Percentiles rank a stretch among this genome's conserved stretches.
Conservation (phyloP, 2,329 filamentous ascomycete genomes). For the Fusarium napiforme region DNA sequence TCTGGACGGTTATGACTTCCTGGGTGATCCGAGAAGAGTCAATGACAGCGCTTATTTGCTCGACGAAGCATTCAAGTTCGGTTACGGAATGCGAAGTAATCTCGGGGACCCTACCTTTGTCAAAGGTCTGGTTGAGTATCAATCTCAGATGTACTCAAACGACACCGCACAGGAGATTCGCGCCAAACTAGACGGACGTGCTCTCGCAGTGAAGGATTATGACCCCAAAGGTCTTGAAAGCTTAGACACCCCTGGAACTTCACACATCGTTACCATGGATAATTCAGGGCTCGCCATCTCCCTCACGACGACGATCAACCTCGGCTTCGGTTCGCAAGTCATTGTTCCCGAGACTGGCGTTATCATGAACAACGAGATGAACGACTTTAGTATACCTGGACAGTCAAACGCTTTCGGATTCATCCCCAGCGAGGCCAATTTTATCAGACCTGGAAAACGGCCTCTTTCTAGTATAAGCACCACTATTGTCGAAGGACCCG, state of each 20-base stretch:
- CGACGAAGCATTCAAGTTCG: conserved; percentile 86
- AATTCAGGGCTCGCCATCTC: conserved; percentile 76
- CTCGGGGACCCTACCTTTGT: conserved; percentile 83
- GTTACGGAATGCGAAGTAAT: conserved; percentile 77
- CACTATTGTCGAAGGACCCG: conserved; percentile 77
- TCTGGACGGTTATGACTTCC: conserved; percentile 74
- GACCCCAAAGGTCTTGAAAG: conserved; percentile 59
- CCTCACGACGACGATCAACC: conserved; percentile 83
- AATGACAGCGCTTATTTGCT: conserved; percentile 78
- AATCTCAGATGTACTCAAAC: conserved; percentile 73
- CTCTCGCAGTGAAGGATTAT: conserved; percentile 55
- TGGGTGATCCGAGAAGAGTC: conserved; percentile 64
- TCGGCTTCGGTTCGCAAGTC: conserved; percentile 79
- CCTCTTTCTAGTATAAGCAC: conserved; percentile 83
- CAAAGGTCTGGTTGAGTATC: conserved; percentile 66
- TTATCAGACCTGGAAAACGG: conserved; percentile 78
- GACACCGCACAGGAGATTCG: conserved; percentile 64
- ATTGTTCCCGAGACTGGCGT: conserved; percentile 85
- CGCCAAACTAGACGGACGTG: conserved; percentile 57
- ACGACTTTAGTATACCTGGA: conserved; percentile 83
- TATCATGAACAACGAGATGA: conserved; percentile 73
- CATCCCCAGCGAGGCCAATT: conserved; percentile 79
- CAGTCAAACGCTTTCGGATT: conserved; percentile 80
- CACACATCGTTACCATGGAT: conserved; percentile 75
- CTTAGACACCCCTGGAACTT: conserved; percentile 73